Conservation (phyloP, 2,329 filamentous ascomycete genomes). For the Hortaea werneckii region DNA sequence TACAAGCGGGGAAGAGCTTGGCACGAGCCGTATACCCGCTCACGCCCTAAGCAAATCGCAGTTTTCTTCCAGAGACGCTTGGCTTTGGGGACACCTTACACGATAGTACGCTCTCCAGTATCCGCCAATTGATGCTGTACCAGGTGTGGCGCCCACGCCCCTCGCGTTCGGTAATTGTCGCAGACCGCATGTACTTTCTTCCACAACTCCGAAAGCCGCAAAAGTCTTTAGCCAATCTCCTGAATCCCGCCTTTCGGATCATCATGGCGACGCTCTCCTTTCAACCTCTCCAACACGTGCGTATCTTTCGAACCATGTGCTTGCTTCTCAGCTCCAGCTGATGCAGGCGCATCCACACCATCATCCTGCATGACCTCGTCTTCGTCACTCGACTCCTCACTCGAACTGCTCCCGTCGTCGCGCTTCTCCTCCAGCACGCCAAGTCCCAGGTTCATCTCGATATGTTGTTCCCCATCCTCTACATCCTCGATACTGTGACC, state of each 20-base stretch:
- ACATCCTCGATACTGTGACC: constrained; percentile 24
- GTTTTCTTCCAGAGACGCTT: not conserved
- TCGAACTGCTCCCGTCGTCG: constrained; percentile 1
- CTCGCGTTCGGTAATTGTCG: not conserved
- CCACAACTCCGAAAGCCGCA: too few relatives aligned
- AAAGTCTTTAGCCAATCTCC: constrained; percentile 1
- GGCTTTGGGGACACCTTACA: not conserved
- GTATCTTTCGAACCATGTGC: constrained; percentile 7
- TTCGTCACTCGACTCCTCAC: constrained; percentile 4
- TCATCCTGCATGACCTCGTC: constrained; percentile 3
- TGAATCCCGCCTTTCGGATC: constrained; percentile 2
- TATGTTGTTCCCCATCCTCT: constrained; percentile 22
- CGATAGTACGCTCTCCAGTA: not conserved
- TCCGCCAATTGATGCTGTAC: not conserved
- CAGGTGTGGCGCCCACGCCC: not conserved
- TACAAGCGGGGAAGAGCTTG: not conserved
- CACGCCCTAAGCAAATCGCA: too few relatives aligned
- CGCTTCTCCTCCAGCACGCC: constrained; percentile 24
- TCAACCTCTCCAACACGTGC: constrained; percentile 16
- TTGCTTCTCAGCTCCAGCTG: not conserved
- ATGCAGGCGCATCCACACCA: constrained; percentile 1
- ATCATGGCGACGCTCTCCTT: not conserved
- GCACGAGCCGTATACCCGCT: not conserved
- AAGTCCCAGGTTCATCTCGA: constrained; percentile 27
- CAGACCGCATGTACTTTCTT: too few relatives aligned